Evolutionary conservation across 202 grass and related monocot species (phyloP), one percentile per base, ranked within the genome.

Genomic region (Brachypodium distachyon): DNA sequence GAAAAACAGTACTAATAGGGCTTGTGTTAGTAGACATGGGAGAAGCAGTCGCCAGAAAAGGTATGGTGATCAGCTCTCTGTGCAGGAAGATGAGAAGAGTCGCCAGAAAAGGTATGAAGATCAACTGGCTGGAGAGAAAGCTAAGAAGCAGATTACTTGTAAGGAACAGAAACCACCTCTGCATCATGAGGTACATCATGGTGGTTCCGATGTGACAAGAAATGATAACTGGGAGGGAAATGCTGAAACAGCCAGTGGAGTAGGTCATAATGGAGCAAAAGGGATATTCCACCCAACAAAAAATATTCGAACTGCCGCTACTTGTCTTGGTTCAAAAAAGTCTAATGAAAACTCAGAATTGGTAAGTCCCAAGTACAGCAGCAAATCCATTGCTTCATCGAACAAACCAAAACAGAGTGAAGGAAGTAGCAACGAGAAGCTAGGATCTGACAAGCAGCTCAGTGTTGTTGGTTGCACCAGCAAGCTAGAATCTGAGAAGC

Each of bases 311-410:
- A 61, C 32, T 21, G 47, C 39, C 77, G 28, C 57, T 72, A 67
- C 47, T 63, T 77, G 19, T 9, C 71, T 38, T 46, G 18, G 47
- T 56, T 56, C 72, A 80, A 73, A 47, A 50, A 74, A 74, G 50
- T 78, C 67, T 36, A 31, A 88, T 41, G 61, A 62, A 44, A 80
- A 61, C 2, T 63, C 65, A 69, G 64, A 69, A 12, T 14, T 78
- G 34, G 43, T 23, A 38, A 70, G 46, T 64, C 38, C 76, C 10
- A 84, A 84, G 33, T 54, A 21, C 53, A 74, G 61, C 28, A 53
- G 6, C 47, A 74, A 88, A 84, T 70, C 75, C 56, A 60, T 78
- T 49, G 28, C 44, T 43, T 88, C 86, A 70, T 75, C n/a, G 2
- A n/a, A 62, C 60, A n/a, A 16, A 43, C 76, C 69, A 61, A 76